Percentiles rank a stretch among this genome's conserved stretches.
Conservation (phyloP, 441 rosid genomes). For the Daphne laureola region DNA sequence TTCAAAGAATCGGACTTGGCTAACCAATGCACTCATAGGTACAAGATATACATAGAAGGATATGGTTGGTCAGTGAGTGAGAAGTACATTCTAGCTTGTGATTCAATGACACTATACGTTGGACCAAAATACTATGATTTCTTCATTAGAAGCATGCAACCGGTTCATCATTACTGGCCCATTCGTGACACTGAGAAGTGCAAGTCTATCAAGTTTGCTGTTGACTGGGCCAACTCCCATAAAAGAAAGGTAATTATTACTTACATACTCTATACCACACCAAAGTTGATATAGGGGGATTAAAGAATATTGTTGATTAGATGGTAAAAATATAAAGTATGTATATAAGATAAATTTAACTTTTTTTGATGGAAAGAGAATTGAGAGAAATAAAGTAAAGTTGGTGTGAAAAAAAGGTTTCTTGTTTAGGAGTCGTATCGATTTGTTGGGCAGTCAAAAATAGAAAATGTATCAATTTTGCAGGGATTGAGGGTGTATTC, state of each 20-base stretch:
- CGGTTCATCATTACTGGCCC: constrained; percentile 81
- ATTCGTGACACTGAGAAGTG: constrained; percentile 46
- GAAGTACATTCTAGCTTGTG: constrained; percentile 75
- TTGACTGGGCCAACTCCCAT: constrained; percentile 73
- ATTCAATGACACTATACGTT: constrained; percentile 51
- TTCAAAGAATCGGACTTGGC: constrained; percentile 52
- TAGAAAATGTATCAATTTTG: no score
- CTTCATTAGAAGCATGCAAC: constrained; percentile 62
- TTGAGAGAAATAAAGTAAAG: no score
- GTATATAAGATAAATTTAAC: no score
- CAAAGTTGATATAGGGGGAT: no score
- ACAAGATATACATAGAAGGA: constrained; percentile 81
- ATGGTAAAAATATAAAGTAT: no score
- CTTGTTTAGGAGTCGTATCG: no score
- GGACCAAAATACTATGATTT: constrained; percentile 60
- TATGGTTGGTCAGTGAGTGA: constrained; percentile 86
- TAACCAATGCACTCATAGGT: constrained; percentile 65
- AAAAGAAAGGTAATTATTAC: constrained; percentile 34
- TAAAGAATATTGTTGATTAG: no score
- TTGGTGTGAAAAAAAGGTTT: no score
- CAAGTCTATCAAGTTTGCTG: constrained; percentile 68
- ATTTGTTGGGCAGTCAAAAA: no score
- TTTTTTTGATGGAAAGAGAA: no score
- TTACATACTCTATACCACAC: no score
- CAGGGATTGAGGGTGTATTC: no score